Conservation (phyloP, 805 yeast genomes). For the Ogataea naganishii region DNA sequence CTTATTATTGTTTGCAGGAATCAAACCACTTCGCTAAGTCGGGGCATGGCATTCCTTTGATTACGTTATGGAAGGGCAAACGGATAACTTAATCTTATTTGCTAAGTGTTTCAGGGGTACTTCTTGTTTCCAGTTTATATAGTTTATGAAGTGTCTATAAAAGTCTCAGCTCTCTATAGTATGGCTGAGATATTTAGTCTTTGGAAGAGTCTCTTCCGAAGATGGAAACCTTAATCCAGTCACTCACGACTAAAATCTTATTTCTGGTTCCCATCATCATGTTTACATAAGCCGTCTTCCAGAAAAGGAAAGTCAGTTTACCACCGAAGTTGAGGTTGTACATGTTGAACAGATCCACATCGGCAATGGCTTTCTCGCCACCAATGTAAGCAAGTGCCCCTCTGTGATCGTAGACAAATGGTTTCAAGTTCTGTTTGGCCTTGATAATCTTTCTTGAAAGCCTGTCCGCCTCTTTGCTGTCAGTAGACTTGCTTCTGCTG, state of each 20-base stretch:
- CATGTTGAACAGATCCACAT: slow-evolving; percentile 72
- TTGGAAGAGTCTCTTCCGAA: slow-evolving; percentile 94
- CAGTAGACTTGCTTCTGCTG: slow-evolving; percentile 29
- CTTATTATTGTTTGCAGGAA: no score
- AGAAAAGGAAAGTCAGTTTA: slow-evolving; percentile 77
- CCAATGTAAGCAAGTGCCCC: slow-evolving; percentile 96
- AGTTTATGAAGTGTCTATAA: no score
- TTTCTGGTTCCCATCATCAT: slow-evolving; percentile 89
- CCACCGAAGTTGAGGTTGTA: slow-evolving; percentile 79
- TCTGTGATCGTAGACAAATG: slow-evolving; percentile 77
- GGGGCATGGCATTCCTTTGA: no score
- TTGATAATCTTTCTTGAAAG: slow-evolving; percentile 35
- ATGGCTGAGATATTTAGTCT: slow-evolving; percentile 49
- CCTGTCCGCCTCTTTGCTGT: slow-evolving; percentile 33
- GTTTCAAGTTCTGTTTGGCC: slow-evolving; percentile 34
- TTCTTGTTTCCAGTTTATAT: no score
- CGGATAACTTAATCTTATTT: no score
- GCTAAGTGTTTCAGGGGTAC: no score
- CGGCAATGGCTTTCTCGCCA: slow-evolving; percentile 89
- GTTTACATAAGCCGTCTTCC: slow-evolving; percentile 90
- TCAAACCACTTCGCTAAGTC: no score
- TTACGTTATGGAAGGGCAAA: no score
- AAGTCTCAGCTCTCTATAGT: no score
- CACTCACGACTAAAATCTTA: slow-evolving; percentile 76
- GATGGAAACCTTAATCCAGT: slow-evolving; percentile 81